Evolutionary conservation across 805 yeast genomes (phyloP).

Genomic region (Metschnikowia reukaufii): DNA sequence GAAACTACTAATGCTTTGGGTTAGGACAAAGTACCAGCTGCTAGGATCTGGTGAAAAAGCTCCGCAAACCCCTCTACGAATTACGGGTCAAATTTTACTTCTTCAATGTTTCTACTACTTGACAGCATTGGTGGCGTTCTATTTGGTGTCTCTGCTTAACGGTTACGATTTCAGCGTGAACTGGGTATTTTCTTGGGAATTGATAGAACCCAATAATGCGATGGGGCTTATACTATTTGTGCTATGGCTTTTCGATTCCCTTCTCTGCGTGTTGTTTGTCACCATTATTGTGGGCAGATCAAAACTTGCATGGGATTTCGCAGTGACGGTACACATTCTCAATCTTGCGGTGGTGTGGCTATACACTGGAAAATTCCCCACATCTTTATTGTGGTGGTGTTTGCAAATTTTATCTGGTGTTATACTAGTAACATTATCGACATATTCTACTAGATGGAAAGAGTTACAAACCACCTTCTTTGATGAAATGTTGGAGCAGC

Average conservation of each 20-base stretch:
- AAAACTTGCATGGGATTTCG: conserved; percentile 95
- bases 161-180: conserved; percentile 68
- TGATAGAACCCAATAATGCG: conserved; percentile 70
- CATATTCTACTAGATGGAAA: conserved; percentile 89
- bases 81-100: conserved; percentile 63
- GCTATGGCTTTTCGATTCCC: conserved; percentile 81
- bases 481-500: conserved; percentile 67
- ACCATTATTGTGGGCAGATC: conserved; percentile 89
- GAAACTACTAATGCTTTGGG: conserved; percentile 8
- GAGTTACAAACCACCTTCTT: conserved; percentile 88
- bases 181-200: conserved; percentile 82
- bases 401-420: conserved; percentile 68
- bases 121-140: conserved; percentile 67
- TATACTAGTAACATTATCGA: conserved; percentile 75
- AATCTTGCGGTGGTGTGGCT: conserved; percentile 70
- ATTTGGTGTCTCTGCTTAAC: conserved; percentile 60
- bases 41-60: conserved; percentile 12
- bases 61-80: conserved; percentile 16
- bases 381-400: conserved; percentile 78
- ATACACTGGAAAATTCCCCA: conserved; percentile 67
- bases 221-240: conserved; percentile 72
- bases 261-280: conserved; percentile 80
- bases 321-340: conserved; percentile 84
- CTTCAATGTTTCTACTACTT: conserved; percentile 78
- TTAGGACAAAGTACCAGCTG: conserved; percentile 9